Evolutionary conservation across 768 basidiomycete genomes (phyloP).

Genomic region (Hygrocybe punicea): DNA sequence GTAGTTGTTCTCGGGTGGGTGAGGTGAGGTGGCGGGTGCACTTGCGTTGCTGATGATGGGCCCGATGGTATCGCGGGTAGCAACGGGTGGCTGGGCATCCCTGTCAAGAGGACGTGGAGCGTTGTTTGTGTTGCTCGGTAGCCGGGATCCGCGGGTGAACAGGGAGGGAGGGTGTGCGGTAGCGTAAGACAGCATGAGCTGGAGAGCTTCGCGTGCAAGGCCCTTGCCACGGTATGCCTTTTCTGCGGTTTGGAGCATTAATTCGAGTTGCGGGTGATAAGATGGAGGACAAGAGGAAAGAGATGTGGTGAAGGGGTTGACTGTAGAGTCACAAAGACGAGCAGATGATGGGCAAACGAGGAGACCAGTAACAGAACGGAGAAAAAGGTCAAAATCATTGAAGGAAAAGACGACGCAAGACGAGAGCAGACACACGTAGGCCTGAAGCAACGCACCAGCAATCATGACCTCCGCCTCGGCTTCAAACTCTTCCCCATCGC

Average conservation of each 20-base stretch:
- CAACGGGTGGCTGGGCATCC: too few relatives aligned
- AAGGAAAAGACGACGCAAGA: neutral
- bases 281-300: neutral
- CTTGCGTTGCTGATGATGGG: too few relatives aligned
- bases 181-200: constrained; percentile 65
- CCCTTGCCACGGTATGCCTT: constrained; percentile 66
- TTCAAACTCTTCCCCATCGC: constrained; percentile 54
- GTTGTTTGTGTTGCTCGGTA: constrained; percentile 39
- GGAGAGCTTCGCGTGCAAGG: constrained; percentile 57
- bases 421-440: too few relatives aligned
- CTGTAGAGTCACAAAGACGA: too few relatives aligned
- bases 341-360: neutral
- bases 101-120: too few relatives aligned
- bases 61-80: too few relatives aligned
- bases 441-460: constrained; percentile 49
- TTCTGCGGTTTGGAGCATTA: constrained; percentile 45
- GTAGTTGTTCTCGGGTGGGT: too few relatives aligned
- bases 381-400: neutral
- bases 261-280: neutral
- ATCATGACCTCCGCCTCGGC: constrained; percentile 93
- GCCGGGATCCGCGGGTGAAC: constrained; percentile 7
- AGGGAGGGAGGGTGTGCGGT: constrained; percentile 41
- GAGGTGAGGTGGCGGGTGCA: too few relatives aligned
- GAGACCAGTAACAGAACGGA: neutral
- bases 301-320: neutral